Conservation (phyloP, 2,329 filamentous ascomycete species). For the Annulohypoxylon truncatum region DNA sequence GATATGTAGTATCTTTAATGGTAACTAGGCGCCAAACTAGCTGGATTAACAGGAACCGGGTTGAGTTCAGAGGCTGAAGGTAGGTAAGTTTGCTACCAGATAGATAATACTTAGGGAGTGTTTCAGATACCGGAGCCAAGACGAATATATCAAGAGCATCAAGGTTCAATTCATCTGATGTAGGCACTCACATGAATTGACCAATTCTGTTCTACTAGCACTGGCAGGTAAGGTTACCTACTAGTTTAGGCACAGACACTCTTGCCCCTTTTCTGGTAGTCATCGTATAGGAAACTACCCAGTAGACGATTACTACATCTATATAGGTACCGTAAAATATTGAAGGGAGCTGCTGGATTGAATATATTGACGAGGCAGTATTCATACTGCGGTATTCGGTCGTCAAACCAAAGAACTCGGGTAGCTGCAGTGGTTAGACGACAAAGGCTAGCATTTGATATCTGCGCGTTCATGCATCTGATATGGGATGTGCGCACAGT, state of each 20-base stretch:
- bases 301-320: background rate
- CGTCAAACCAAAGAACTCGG: constrained; percentile 7
- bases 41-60: background rate
- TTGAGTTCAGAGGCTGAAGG: background rate
- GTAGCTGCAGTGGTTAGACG: constrained; percentile 18
- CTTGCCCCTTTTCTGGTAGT: constrained; percentile 2
- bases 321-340: background rate
- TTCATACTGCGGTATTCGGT: background rate
- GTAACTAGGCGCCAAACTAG: background rate
- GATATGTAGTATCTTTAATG: background rate
- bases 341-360: too few relatives aligned
- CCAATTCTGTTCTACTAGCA: background rate
- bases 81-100: constrained; percentile 4
- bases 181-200: background rate
- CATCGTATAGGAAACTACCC: background rate
- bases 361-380: background rate
- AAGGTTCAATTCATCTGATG: background rate
- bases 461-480: constrained; percentile 9
- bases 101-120: background rate
- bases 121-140: background rate
- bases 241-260: background rate
- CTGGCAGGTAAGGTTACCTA: too few relatives aligned
- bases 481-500: constrained; percentile 7
- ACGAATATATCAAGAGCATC: background rate
- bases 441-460: constrained; percentile 16